Conservation (phyloP, 495 filamentous ascomycete genomes). For the Cryomyces minteri region DNA sequence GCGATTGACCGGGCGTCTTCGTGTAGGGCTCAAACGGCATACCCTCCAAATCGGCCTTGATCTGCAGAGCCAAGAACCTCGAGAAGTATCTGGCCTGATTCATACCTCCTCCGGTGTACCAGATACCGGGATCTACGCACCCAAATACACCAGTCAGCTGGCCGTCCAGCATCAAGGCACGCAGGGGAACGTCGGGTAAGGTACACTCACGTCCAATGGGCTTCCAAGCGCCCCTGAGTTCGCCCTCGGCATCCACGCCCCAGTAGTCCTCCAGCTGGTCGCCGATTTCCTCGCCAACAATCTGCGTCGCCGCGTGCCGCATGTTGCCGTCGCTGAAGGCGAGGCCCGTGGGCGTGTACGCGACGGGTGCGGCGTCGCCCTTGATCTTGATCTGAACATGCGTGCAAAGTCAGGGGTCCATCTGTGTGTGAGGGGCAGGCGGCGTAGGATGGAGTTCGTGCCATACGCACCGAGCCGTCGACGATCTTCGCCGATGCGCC, state of each 20-base stretch:
- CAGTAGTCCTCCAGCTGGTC: conserved; percentile 51
- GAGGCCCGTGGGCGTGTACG: conserved; percentile 38
- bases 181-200: neutral
- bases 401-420: too few relatives aligned
- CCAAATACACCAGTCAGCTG: conserved; percentile 7
- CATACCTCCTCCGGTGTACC: conserved; percentile 72
- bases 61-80: conserved; percentile 54
- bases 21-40: neutral
- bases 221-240: conserved; percentile 26
- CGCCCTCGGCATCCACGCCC: conserved; percentile 64
- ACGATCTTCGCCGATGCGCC: conserved; percentile 53
- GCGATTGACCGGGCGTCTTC: too few relatives aligned
- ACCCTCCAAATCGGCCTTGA: conserved; percentile 39
- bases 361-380: conserved; percentile 38
- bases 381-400: conserved; percentile 40
- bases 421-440: too few relatives aligned
- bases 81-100: conserved; percentile 58
- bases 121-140: conserved; percentile 42
- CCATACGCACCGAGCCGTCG: conserved; percentile 26
- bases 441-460: too few relatives aligned
- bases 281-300: conserved; percentile 56
- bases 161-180: conserved; percentile 50
- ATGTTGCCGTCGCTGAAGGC: conserved; percentile 54
- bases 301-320: conserved; percentile 36
- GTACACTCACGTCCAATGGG: neutral